Conservation (phyloP, 805 yeast genomes). For the Danielia oregonensis region DNA sequence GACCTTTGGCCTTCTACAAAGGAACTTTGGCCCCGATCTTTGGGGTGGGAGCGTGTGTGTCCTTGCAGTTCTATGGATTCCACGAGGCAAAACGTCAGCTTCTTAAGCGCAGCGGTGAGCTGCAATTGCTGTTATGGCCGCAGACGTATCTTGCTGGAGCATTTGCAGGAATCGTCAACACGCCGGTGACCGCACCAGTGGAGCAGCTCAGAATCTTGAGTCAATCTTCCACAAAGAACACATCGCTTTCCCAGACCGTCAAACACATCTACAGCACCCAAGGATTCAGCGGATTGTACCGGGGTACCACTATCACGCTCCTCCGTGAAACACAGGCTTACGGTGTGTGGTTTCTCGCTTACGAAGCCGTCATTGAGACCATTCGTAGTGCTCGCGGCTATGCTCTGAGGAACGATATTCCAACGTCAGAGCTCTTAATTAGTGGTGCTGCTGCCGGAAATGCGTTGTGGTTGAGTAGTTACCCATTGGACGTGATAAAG, state of each 20-base stretch:
- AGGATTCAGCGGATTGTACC: constrained; percentile 51
- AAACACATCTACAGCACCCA: constrained; percentile 34
- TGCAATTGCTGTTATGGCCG: constrained; percentile 45
- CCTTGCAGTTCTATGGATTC: constrained; percentile 67
- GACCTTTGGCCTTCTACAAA: constrained; percentile 40
- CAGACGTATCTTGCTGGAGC: constrained; percentile 65
- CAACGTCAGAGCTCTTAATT: constrained; percentile 51
- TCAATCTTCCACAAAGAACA: constrained; percentile 43
- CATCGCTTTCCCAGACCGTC: constrained; percentile 33
- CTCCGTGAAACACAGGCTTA: constrained; percentile 67
- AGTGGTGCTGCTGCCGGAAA: constrained; percentile 70
- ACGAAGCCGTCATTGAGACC: constrained; percentile 50
- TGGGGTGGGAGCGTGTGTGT: constrained; percentile 56
- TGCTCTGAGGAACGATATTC: constrained; percentile 43
- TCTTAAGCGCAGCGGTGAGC: constrained; percentile 22
- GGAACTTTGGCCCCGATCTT: constrained; percentile 43
- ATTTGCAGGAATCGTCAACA: constrained; percentile 60
- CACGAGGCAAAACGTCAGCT: constrained; percentile 65
- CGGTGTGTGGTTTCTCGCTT: constrained; percentile 70
- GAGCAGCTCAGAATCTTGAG: constrained; percentile 63
- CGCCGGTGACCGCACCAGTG: constrained; percentile 61
- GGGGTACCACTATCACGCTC: constrained; percentile 54
- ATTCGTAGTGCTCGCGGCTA: constrained; percentile 31
- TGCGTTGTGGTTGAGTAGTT: constrained; percentile 57
- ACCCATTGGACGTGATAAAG: constrained; percentile 51